Evolutionary conservation across 1,284 basidiomycete genomes (phyloP).

Genomic region (Fomes fomentarius): DNA sequence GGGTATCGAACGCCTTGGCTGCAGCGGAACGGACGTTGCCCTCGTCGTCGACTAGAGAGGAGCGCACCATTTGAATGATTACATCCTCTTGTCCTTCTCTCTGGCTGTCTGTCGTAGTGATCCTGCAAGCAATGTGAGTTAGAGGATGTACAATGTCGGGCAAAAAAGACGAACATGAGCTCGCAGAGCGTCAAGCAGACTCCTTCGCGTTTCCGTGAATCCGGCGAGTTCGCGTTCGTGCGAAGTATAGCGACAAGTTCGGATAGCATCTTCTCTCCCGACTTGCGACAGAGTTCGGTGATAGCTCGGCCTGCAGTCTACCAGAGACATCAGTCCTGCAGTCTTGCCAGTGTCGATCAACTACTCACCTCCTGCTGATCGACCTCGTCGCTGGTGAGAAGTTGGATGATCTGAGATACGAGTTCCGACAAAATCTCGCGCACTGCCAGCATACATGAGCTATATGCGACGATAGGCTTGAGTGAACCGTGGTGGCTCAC

Average conservation of each 20-base stretch:
- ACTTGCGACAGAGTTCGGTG: slow-evolving; percentile 92
- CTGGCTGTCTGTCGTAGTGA: slow-evolving; percentile 85
- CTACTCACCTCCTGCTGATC: slow-evolving; percentile 88
- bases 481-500: slow-evolving; percentile 40
- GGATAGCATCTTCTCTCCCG: slow-evolving; percentile 90
- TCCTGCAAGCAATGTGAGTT: slow-evolving; percentile 46
- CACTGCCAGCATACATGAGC: slow-evolving; percentile 49
- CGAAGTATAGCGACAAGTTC: slow-evolving; percentile 86
- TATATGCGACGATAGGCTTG: not conserved
- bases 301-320: slow-evolving; percentile 88
- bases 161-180: slow-evolving; percentile 65
- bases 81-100: slow-evolving; percentile 91
- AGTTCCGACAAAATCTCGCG: slow-evolving; percentile 93
- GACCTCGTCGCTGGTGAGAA: slow-evolving; percentile 78
- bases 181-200: slow-evolving; percentile 90
- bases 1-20: slow-evolving; percentile 91
- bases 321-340: slow-evolving; percentile 2
- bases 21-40: slow-evolving; percentile 89
- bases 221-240: slow-evolving; percentile 68
- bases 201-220: slow-evolving; percentile 82
- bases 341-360: not conserved
- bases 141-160: not conserved
- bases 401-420: slow-evolving; percentile 71
- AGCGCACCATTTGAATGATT: slow-evolving; percentile 86
- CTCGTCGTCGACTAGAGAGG: slow-evolving; percentile 89